Base-by-base conservation (phyloP, 1,139 yeast species). In the Magnusiomyces ingens region DNA sequence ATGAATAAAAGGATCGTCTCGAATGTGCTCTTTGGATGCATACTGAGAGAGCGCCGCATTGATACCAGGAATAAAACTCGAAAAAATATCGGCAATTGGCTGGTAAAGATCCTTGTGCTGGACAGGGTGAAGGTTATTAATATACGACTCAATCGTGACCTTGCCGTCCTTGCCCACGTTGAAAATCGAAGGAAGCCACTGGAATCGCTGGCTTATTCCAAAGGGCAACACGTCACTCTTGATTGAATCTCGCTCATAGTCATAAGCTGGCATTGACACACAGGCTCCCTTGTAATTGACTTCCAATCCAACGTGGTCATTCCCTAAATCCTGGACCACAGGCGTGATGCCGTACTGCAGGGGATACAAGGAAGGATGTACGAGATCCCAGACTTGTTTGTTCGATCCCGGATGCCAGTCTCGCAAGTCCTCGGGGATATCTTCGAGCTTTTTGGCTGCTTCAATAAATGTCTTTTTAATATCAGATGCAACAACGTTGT, bases 301-400 rank as follows among this genome's bases (percentile, higher is more conserved):
- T 15, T 45, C 26, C 11, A 45, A 35, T 5, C 48, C 41, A 11
- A 45, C 48, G 15, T 45, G 48, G 29, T 45, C 48, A 36, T 45
- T 45, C 36, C 32, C 26, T 26, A 45, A 10, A 22, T 54, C 50
- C 4, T 49, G 52, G 1, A 59, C 45, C 13, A 69, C 58, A 1
- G 73, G 71, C 4, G 76, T 71, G 12, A 54, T 63, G 0, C 70
- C 73, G 52, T 73, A 75, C 48, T 66, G 69, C 6, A 74, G 59
- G 0, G 75, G 75, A 54, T 67, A 74, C 50, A 75, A 62, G 17
- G 77, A 74, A 8, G 78, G 78, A 57, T 75, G 77, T 3, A 75
- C 75, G 38, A 75, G 63, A 59, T 75, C 77, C 32, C 73, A 60
- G 1, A 75, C 77, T 52, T 67, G 67, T 15, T 71, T 61, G 45